Percentiles rank a stretch among this genome's conserved stretches.
These are phyloP conservation scores for Aureobasidium sp. DNA, from an alignment of 2,329 filamentous ascomycete species.

Conservation along the genomic window DNA sequence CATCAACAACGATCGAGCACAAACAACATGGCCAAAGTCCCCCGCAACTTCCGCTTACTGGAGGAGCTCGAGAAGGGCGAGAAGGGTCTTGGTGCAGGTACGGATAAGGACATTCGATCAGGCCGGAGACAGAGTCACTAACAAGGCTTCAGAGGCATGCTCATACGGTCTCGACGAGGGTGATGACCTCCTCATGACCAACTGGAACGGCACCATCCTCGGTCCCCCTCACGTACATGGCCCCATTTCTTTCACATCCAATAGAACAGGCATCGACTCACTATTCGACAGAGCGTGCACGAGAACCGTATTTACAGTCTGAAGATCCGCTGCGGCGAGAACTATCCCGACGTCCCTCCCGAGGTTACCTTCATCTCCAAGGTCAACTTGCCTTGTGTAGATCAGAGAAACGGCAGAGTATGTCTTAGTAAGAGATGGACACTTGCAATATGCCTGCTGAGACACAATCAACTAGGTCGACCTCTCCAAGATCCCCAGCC, in stretches of 20 bases:
- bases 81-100: conserved; percentile 89
- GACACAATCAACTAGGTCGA: conserved; percentile 56
- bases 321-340: conserved; percentile 86
- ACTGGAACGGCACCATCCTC: conserved; percentile 98
- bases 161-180: conserved; percentile 93
- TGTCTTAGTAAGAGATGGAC: conserved; percentile 18
- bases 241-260: background rate
- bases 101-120: background rate
- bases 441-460: background rate
- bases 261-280: background rate
- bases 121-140: background rate
- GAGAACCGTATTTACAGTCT: conserved; percentile 99
- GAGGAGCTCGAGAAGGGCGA: conserved; percentile 99
- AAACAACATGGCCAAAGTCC: conserved; percentile 62
- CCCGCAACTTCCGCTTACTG: conserved; percentile 90
- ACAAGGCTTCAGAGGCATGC: conserved; percentile 64
- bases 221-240: conserved; percentile 83
- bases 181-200: conserved; percentile 92
- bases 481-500: conserved; percentile 71
- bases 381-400: conserved; percentile 94
- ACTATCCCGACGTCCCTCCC: conserved; percentile 85
- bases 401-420: conserved; percentile 67
- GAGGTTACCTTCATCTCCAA: conserved; percentile 87
- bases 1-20: no score
- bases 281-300: conserved; percentile 64